These are phyloP conservation scores for Rhododendron ovatum DNA, from an alignment of 148 eudicot species.

Conservation along the genomic window DNA sequence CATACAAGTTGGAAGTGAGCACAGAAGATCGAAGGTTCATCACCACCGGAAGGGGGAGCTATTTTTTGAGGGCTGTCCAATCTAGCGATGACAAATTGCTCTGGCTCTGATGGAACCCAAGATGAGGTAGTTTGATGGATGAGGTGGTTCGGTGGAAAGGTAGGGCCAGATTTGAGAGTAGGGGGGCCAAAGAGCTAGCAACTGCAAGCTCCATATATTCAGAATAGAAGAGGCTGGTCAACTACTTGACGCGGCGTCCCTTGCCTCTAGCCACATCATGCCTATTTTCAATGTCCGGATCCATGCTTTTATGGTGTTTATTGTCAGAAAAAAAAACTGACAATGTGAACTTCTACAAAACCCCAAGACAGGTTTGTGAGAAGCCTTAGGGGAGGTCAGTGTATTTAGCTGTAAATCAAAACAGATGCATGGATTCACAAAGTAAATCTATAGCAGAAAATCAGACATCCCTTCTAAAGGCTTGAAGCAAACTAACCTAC, in stretches of 20 bases:
- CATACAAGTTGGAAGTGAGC: not conserved
- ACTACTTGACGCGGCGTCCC: not conserved
- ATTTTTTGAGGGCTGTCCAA: not conserved
- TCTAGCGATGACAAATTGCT: not conserved
- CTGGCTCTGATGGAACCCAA: not conserved
- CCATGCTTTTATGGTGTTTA: not conserved
- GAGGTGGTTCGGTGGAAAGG: not conserved
- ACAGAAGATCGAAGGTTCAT: not conserved
- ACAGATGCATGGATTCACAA: not conserved
- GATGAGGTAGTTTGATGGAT: not conserved
- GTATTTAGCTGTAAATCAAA: not conserved
- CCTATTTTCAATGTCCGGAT: not conserved
- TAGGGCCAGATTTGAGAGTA: not conserved
- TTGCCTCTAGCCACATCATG: not conserved
- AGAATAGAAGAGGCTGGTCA: not conserved
- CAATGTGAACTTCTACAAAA: not conserved
- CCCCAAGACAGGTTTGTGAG: not conserved
- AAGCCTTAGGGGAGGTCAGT: not conserved
- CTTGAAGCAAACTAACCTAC: conserved; percentile 49
- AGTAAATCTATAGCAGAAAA: not conserved
- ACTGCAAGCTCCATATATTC: not conserved
- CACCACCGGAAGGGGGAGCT: not conserved
- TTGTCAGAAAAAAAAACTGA: not conserved
- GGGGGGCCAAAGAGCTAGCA: not conserved
- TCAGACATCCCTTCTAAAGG: not conserved